Evolutionary conservation across 2,329 filamentous ascomycete genomes (phyloP).

Genomic region (Phialophora verrucosa): DNA sequence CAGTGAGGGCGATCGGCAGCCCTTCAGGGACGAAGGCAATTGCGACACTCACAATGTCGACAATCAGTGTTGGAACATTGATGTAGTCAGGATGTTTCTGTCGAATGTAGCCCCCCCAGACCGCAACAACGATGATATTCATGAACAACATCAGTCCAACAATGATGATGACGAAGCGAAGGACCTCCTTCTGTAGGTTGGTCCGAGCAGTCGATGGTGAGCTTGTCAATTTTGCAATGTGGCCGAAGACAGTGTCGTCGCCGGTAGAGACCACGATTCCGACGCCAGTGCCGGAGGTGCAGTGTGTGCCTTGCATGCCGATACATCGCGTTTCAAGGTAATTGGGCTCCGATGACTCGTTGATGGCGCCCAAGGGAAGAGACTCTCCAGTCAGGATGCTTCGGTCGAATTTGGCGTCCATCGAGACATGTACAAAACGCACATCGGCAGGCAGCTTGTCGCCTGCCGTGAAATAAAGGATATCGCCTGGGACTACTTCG

Average conservation of each 20-base stretch:
- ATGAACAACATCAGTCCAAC: conserved; percentile 64
- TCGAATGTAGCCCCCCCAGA: conserved; percentile 75
- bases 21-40: conserved; percentile 80
- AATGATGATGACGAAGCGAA: conserved; percentile 74
- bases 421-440: conserved; percentile 70
- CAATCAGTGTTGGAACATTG: conserved; percentile 72
- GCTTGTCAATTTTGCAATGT: conserved; percentile 74
- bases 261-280: conserved; percentile 74
- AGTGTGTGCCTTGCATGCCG: conserved; percentile 79
- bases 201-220: conserved; percentile 71
- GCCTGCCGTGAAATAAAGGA: conserved; percentile 71
- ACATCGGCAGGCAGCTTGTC: conserved; percentile 77
- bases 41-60: conserved; percentile 73
- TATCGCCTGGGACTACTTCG: conserved; percentile 74
- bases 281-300: conserved; percentile 69
- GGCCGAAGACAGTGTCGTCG: conserved; percentile 75
- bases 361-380: conserved; percentile 65
- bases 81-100: conserved; percentile 72
- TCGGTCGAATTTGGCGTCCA: conserved; percentile 73
- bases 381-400: conserved; percentile 76
- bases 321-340: conserved; percentile 79
- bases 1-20: conserved; percentile 71
- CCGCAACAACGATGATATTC: conserved; percentile 62
- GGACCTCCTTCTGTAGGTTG: conserved; percentile 72
- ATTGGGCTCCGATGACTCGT: conserved; percentile 72